A percentile compares a stretch with the other conserved stretches of the same genome.
Evolutionary conservation across 2,329 filamentous ascomycete species (phyloP).

Genomic region (Pseudophaeomoniella oleicola): DNA sequence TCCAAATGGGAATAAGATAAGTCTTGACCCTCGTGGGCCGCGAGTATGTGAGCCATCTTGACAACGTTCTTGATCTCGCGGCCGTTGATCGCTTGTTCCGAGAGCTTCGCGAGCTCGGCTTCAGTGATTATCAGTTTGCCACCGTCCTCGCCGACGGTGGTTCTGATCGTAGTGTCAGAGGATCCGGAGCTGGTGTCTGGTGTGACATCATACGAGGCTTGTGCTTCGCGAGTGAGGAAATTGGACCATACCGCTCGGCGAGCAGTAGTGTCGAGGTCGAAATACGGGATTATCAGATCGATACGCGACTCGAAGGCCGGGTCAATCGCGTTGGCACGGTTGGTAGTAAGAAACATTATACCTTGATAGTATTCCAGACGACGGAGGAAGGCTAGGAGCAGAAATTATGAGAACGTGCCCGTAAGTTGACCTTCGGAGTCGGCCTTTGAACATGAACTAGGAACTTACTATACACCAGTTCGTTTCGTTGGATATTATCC

Average conservation of each 20-base stretch:
- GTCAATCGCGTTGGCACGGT: conserved; percentile 31
- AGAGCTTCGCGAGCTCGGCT: conserved; percentile 1
- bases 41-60: conserved; percentile 3
- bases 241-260: background rate
- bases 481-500: conserved; percentile 9
- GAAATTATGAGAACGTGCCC: too few relatives aligned
- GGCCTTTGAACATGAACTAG: background rate
- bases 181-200: too few relatives aligned
- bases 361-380: conserved; percentile 6
- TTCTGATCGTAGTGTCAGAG: too few relatives aligned
- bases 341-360: conserved; percentile 32
- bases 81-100: conserved; percentile 4
- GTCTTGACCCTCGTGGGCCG: too few relatives aligned
- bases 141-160: too few relatives aligned
- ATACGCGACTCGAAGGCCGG: conserved; percentile 34
- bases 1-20: too few relatives aligned
- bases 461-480: conserved; percentile 7
- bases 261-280: conserved; percentile 15
- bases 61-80: conserved; percentile 8
- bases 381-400: conserved; percentile 6
- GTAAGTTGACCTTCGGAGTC: too few relatives aligned
- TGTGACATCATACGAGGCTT: background rate
- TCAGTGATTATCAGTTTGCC: too few relatives aligned
- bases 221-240: background rate
- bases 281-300: conserved; percentile 33